phyloP scores from a whole-genome alignment of 352 stramenopile species.

The Phytophthora kernoviae region DNA sequence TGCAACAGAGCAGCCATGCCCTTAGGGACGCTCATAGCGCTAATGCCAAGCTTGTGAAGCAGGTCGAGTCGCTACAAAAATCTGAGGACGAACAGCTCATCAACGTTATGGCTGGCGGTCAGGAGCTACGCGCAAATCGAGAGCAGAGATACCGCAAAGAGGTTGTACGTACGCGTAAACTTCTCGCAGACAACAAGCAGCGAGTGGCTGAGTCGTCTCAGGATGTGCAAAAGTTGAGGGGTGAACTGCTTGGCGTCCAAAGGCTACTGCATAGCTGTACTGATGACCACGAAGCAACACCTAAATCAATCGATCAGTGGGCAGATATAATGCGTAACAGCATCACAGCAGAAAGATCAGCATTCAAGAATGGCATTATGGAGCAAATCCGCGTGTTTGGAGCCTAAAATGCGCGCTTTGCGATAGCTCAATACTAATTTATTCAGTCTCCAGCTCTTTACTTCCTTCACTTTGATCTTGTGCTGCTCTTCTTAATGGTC shows the following conservation, averaged over 20 bases:
- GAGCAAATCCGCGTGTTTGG: slow-evolving; percentile 42
- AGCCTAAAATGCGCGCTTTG: no score
- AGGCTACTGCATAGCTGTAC: slow-evolving; percentile 45
- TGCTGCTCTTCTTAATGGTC: slow-evolving; percentile 9
- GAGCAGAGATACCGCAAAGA: slow-evolving; percentile 45
- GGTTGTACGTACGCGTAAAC: slow-evolving; percentile 44
- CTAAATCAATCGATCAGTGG: slow-evolving; percentile 21
- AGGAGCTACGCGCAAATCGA: slow-evolving; percentile 23
- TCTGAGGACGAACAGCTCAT: slow-evolving; percentile 1
- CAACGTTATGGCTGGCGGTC: slow-evolving; percentile 19
- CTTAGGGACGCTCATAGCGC: slow-evolving; percentile 9
- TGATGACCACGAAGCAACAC: slow-evolving; percentile 8
- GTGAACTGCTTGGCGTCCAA: slow-evolving; percentile 54
- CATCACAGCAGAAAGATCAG: slow-evolving; percentile 35
- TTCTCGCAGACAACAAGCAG: slow-evolving; percentile 56
- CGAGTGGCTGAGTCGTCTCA: slow-evolving; percentile 48
- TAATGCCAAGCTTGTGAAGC: slow-evolving; percentile 24
- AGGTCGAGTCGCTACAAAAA: slow-evolving; percentile 16
- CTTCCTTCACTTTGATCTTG: slow-evolving; percentile 3
- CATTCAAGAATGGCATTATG: slow-evolving; percentile 50
- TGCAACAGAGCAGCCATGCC: slow-evolving; percentile 23
- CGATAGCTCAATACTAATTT: no score
- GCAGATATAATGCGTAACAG: slow-evolving; percentile 20
- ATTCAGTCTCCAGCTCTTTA: slow-evolving; percentile 5
- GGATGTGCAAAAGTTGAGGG: slow-evolving; percentile 56